Evolutionary conservation across 352 stramenopile species (phyloP).

Genomic region (Globisporangium emineosum): DNA sequence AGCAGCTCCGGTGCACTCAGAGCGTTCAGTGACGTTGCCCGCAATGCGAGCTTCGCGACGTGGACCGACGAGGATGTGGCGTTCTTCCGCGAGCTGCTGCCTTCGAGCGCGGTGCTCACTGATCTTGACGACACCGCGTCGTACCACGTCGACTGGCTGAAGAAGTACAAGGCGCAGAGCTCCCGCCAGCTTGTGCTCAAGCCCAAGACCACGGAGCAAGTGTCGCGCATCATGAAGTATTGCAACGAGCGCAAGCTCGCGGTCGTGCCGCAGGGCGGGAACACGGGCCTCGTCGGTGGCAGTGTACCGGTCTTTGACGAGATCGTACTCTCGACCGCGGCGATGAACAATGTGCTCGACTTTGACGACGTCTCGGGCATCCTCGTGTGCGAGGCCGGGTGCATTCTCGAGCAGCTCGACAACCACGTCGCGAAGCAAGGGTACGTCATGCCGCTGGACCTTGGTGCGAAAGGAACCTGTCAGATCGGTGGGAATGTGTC

Average conservation of each 20-base stretch:
- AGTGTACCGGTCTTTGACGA: slow-evolving; percentile 88
- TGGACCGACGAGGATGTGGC: slow-evolving; percentile 62
- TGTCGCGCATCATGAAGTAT: slow-evolving; percentile 90
- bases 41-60: slow-evolving; percentile 39
- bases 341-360: slow-evolving; percentile 90
- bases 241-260: slow-evolving; percentile 88
- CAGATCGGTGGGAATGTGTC: slow-evolving; percentile 96
- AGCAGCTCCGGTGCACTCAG: slow-evolving; percentile 5
- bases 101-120: slow-evolving; percentile 57
- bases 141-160: slow-evolving; percentile 83
- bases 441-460: slow-evolving; percentile 94
- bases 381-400: slow-evolving; percentile 88
- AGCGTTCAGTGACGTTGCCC: slow-evolving; percentile 42
- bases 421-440: slow-evolving; percentile 78
- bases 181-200: slow-evolving; percentile 78
- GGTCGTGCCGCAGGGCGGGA: slow-evolving; percentile 95
- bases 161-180: slow-evolving; percentile 75
- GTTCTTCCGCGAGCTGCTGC: slow-evolving; percentile 64
- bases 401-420: slow-evolving; percentile 93
- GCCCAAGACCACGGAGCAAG: slow-evolving; percentile 84
- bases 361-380: slow-evolving; percentile 89
- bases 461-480: slow-evolving; percentile 96
- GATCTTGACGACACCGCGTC: slow-evolving; percentile 60
- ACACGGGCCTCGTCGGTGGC: slow-evolving; percentile 96
- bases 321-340: slow-evolving; percentile 91